Percentiles rank a stretch among this genome's conserved stretches.
Conservation (phyloP, 2,329 filamentous ascomycete genomes). For the Elsinoe ampelina region DNA sequence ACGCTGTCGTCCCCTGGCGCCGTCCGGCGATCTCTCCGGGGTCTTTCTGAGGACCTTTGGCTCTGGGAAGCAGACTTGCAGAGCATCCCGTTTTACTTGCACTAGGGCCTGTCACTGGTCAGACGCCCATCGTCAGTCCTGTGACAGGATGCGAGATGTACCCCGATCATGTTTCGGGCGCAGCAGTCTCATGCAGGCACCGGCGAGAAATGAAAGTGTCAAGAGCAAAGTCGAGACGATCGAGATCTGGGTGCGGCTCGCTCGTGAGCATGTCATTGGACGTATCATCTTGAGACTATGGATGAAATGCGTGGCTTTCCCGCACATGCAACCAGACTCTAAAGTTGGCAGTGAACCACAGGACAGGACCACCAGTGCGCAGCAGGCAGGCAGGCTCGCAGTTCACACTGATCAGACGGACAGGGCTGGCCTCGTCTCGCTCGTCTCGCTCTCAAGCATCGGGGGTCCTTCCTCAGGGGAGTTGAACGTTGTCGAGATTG, state of each 20-base stretch:
- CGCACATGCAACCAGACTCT: background rate
- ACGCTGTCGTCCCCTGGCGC: constrained; percentile 9
- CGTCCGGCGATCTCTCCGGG: constrained; percentile 1
- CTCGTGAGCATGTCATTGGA: constrained; percentile 1
- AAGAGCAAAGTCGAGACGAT: constrained; percentile 5
- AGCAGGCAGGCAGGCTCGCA: too few species aligned
- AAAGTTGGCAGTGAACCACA: constrained; percentile 9
- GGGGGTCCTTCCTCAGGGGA: background rate
- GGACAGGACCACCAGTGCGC: background rate
- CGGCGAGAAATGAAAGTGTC: constrained; percentile 4
- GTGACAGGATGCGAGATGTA: background rate
- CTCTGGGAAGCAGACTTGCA: too few species aligned
- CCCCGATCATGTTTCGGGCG: background rate
- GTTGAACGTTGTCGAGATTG: constrained; percentile 12
- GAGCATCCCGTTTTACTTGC: background rate
- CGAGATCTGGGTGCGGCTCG: constrained; percentile 1
- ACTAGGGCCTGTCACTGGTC: constrained; percentile 3
- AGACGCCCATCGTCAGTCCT: background rate
- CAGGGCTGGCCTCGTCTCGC: background rate
- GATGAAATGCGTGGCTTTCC: constrained; percentile 7
- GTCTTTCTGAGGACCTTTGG: background rate
- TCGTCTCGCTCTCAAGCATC: too few species aligned
- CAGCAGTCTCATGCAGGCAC: constrained; percentile 8
- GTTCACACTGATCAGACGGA: background rate
- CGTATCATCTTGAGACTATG: constrained; percentile 10